Evolutionary conservation across 2,329 filamentous ascomycete species (phyloP), one percentile per base, ranked within the genome.

Genomic region (Diaporthe eres): DNA sequence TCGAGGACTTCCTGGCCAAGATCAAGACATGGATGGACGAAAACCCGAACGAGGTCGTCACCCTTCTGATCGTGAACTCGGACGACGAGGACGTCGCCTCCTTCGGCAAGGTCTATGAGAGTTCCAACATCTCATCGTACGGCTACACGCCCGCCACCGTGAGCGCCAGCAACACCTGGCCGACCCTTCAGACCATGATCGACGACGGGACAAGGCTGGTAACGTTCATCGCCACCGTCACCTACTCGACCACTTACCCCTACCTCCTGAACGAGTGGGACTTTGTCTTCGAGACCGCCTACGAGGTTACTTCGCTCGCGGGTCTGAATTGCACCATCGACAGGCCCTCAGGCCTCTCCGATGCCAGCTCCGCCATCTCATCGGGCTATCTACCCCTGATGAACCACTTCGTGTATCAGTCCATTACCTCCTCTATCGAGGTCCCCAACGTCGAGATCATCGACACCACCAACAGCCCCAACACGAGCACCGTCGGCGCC

Each of bases 321-420:
- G 91, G 91, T 82, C 97, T 95, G 87, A 92, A 92, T 83, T 97
- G 94, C 87, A 89, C 87, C 0, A 88, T 94, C 5, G 87, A 93
- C 80, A 91, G 94, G 0, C 94, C 94, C 0, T 83, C 88, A 0
- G 83, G 83, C 8, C 84, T 92, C 47, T 82, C 84, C 31, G 81
- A 86, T 4, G 88, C 88, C 67, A 80, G 88, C 22, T 80, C 86
- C 1, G 94, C 93, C 2, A 81, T 94, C 37, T 81, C 86, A 0
- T 87, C 87, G 1, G 90, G 90, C 79, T 88, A 91, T 79, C 88
- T 97, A 82, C 91, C 94, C 37, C 86, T 97, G 13, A 88, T 94
- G 86, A 97, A 97, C 87, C 94, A 97, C 85, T 96, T 97, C 86
- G 88, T 93, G 72, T 92, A 96, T 85, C 85, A 88, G 75, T 84